Percentiles rank a stretch among this genome's conserved stretches.
Evolutionary conservation across 2,329 filamentous ascomycete genomes (phyloP).

Genomic region (Penicillium sp.): DNA sequence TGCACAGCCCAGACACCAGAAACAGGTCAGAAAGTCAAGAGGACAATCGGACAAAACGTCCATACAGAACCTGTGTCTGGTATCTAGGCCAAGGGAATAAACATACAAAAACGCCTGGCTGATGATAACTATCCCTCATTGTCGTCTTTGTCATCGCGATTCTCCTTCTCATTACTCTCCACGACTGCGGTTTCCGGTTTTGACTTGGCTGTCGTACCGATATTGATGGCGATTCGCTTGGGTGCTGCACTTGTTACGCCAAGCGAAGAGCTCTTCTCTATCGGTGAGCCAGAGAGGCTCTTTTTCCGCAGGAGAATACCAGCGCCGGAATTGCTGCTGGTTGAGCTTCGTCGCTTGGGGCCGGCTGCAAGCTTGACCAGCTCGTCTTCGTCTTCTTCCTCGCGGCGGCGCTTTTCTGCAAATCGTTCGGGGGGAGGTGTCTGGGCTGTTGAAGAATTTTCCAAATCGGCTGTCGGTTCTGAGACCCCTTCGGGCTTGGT

Average conservation of each 20-base stretch:
- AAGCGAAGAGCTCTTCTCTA: constrained; percentile 27
- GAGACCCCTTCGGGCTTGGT: constrained; percentile 43
- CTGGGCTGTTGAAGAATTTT: constrained; percentile 27
- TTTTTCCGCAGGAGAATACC: constrained; percentile 37
- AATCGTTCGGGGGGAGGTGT: constrained; percentile 69
- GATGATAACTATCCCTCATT: constrained; percentile 20
- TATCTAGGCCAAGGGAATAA: constrained; percentile 20
- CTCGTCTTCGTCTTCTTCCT: constrained; percentile 89
- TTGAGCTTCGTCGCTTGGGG: constrained; percentile 49
- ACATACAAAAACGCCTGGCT: constrained; percentile 13
- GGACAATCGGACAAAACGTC: constrained; percentile 7
- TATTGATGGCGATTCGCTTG: constrained; percentile 45
- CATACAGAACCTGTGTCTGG: constrained; percentile 16
- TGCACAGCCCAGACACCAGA: constrained; percentile 19
- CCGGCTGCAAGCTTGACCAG: constrained; percentile 73
- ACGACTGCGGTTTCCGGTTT: constrained; percentile 10
- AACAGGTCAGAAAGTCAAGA: constrained; percentile 13
- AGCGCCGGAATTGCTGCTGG: constrained; percentile 36
- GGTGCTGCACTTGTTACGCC: constrained; percentile 26
- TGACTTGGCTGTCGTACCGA: constrained; percentile 30
- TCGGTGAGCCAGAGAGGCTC: constrained; percentile 30
- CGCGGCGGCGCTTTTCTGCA: constrained; percentile 81
- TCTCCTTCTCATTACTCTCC: constrained; percentile 33
- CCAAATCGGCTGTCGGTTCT: constrained; percentile 27
- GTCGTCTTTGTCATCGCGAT: constrained; percentile 28